Base-by-base conservation (phyloP, 352 stramenopile species). In the Detonula confervacea region DNA sequence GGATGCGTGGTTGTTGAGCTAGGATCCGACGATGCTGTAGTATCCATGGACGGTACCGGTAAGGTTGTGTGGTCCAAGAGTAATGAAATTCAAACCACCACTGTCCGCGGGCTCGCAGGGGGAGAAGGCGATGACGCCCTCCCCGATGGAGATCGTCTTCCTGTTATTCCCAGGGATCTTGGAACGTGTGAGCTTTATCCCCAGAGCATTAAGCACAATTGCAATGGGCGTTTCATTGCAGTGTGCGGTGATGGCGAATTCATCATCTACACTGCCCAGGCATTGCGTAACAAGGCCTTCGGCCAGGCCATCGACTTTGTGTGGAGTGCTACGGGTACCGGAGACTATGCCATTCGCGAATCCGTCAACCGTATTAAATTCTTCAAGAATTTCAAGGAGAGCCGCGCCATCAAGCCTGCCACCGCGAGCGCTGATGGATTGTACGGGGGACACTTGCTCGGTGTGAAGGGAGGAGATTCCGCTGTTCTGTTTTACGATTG, bases 301-400 rank as follows among this genome's bases (percentile, higher is more conserved):
- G 98, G 98, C 39, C 92, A 96, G 37, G 97, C 95, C 0, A 92
- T 99, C 29, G 97, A 99, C 86, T 99, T 99, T 93, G 97, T 97
- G 18, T 99, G 98, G 98, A 97, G 93, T 37, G 94, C 95, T 0
- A 95, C 93, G 6, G 97, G 97, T 56, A 99, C 97, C 4, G 97
- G 97, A 37, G 98, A 99, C 86, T 99, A 99, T 80, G 96, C 97
- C n/a, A 96, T 99, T 70, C 95, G 97, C 20, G 97, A 99, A 87
- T 98, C 93, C 72, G 96, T 97, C 56, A 97, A 95, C 25, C 94
- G 96, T 70, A 85, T 99, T 57, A 98, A 97, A 77, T 95, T 98
- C 27, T 99, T 99, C 89, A 97, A 98, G 82, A 99, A 99, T 86
- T 99, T 99, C 80, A 98, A 98, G 82, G 97, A 99, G 83, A 91